A percentile compares a stretch with the other conserved stretches of the same genome.
Conservation (phyloP, 2,329 filamentous ascomycete genomes). For the Colletotrichum sidae region DNA sequence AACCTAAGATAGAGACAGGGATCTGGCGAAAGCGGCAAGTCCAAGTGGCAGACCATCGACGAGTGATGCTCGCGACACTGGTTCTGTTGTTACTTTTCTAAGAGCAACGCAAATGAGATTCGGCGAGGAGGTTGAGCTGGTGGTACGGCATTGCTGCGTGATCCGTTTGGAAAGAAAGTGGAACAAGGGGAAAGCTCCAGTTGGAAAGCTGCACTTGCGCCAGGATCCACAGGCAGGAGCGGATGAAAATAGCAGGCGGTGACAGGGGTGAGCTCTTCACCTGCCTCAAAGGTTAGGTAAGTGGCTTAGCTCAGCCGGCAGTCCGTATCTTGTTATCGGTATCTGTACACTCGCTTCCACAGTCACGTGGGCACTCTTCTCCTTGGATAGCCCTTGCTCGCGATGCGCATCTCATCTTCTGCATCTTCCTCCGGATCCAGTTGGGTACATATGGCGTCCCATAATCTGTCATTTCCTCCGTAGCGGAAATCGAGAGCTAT, state of each 20-base stretch:
- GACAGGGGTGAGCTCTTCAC: not conserved
- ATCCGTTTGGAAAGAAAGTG: constrained; percentile 15
- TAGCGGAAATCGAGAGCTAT: constrained; percentile 2
- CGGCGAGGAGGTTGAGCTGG: constrained; percentile 9
- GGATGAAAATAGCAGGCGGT: constrained; percentile 22
- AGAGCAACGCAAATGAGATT: not conserved
- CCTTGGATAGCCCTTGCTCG: constrained; percentile 13
- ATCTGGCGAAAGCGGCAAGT: constrained; percentile 10
- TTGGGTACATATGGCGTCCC: constrained; percentile 17
- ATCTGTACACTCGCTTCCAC: not conserved
- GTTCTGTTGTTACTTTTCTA: not conserved
- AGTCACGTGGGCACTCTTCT: constrained; percentile 4
- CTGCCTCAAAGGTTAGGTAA: too few relatives aligned
- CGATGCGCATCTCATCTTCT: not conserved
- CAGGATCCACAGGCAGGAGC: constrained; percentile 1
- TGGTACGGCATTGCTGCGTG: constrained; percentile 24
- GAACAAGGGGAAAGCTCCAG: constrained; percentile 32
- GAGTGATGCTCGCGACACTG: not conserved
- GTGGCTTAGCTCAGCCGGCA: not conserved
- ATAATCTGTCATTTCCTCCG: constrained; percentile 1
- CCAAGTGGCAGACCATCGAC: constrained; percentile 6
- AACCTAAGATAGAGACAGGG: constrained; percentile 8
- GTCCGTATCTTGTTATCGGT: constrained; percentile 17
- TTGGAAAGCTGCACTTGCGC: constrained; percentile 20
- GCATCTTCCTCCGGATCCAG: constrained; percentile 13